Evolutionary conservation across 129 eudicot genomes (phyloP), one percentile per base, ranked within the genome.

Genomic region (Flaveria sonorensis): DNA sequence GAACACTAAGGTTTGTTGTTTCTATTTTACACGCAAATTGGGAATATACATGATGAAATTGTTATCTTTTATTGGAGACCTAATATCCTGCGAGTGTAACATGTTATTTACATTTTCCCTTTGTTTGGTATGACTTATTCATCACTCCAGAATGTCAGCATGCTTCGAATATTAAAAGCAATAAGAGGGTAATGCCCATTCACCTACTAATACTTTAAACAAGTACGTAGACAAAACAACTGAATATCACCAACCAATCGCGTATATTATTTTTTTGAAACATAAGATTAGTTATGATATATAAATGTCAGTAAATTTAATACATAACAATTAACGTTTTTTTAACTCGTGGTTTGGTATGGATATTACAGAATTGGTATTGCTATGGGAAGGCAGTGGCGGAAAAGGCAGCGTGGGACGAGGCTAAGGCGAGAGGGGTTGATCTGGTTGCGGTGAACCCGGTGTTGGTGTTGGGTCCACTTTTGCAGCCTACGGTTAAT

Each of bases 371-470:
- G 98, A 94, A 94, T 46, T 91, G 97, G 97, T 94, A 94, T 76
- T 94, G 98, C 82, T 94, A 94, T n/a, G 98, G 98, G 40, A 94
- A 94, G 85, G 83, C 97, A 7, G 98, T 91, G 83, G 98, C 98
- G 0, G 98, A 93, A 70, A 84, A 85, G 67, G 96, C 96, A 9
- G 98, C 98, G 3, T 91, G 97, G 90, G 97, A 94, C 16, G 89
- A 63, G 80, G 97, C 98, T n/a, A 89, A 83, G 80, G 93, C 88
- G 61, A 83, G 79, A 72, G 97, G n/a, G 36, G 96, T 94, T 71
- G 98, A 94, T 81, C 52, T 94, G 36, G 97, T 89, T 43, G 93
- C 78, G 30, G 72, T 94, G 7, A 87, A 89, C 87, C 98, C 97
- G 9, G 98, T 91, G 32, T 71, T 94, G 81, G 97, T 91, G 50